Percentiles rank a stretch among this genome's conserved stretches.
Evolutionary conservation across 192 early-diverging fungal genomes (phyloP).

Genomic region (Backusella westeae): DNA sequence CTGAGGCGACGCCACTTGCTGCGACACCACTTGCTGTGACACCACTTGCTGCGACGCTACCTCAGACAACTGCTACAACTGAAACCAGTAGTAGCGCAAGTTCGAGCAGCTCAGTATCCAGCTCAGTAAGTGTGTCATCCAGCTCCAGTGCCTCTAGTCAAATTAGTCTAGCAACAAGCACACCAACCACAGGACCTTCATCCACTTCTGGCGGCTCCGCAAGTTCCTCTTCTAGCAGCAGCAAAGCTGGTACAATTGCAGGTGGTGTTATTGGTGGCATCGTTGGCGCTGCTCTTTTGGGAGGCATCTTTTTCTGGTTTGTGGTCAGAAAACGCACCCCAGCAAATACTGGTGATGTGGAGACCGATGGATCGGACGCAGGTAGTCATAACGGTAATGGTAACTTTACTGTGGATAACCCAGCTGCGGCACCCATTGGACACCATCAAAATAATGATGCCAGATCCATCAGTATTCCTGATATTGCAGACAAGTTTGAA

Average conservation of each 20-base stretch:
- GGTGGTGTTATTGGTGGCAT: background rate
- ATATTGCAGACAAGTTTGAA: background rate
- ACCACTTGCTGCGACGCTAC: background rate
- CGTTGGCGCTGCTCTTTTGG: background rate
- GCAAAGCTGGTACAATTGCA: background rate
- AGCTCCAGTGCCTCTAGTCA: background rate
- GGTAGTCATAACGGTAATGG: background rate
- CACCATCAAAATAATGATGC: background rate
- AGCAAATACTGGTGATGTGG: background rate
- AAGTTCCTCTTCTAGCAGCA: background rate
- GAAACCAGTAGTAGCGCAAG: background rate
- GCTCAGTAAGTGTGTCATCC: background rate
- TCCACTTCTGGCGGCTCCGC: background rate
- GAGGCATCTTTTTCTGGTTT: conserved; percentile 1
- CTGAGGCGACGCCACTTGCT: background rate
- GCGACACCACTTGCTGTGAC: background rate
- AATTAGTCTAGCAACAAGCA: background rate
- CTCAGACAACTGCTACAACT: background rate
- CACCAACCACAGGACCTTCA: background rate
- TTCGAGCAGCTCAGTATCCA: background rate
- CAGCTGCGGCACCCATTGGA: background rate
- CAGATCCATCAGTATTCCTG: background rate
- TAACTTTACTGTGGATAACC: background rate
- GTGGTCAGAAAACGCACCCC: background rate
- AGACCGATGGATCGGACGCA: background rate